Conservation (phyloP, 129 eudicot genomes). For the Calendula officinalis region DNA sequence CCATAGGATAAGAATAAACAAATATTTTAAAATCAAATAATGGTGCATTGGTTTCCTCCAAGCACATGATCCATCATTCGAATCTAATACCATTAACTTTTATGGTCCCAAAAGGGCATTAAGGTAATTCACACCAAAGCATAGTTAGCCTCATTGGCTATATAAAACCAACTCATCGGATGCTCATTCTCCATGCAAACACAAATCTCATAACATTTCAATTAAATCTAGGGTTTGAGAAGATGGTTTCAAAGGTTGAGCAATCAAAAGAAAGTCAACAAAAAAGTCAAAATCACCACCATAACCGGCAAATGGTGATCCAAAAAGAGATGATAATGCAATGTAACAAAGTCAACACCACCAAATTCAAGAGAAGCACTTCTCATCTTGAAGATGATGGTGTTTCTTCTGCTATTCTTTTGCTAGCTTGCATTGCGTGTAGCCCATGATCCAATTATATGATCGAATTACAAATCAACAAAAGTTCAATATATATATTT, state of each 20-base stretch:
- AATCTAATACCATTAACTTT: slow-evolving; percentile 8
- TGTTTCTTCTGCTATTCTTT: slow-evolving; percentile 66
- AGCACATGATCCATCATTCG: slow-evolving; percentile 33
- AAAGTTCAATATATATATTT: background rate
- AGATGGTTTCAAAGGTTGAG: slow-evolving; percentile 51
- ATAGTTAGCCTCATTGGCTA: slow-evolving; percentile 25
- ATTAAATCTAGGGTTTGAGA: slow-evolving; percentile 15
- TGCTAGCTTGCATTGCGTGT: slow-evolving; percentile 75
- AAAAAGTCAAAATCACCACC: slow-evolving; percentile 27
- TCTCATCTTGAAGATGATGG: slow-evolving; percentile 77
- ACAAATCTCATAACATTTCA: slow-evolving; percentile 13
- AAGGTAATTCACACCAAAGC: slow-evolving; percentile 1
- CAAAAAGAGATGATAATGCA: slow-evolving; percentile 43
- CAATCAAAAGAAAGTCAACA: slow-evolving; percentile 37
- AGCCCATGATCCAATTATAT: slow-evolving; percentile 12
- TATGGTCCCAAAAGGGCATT: slow-evolving; percentile 28
- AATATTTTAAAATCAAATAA: slow-evolving; percentile 16
- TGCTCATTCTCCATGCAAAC: slow-evolving; percentile 25
- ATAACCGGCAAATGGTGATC: slow-evolving; percentile 36
- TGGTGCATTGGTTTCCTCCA: slow-evolving; percentile 18
- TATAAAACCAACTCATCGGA: slow-evolving; percentile 27
- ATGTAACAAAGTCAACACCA: slow-evolving; percentile 71
- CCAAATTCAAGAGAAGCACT: slow-evolving; percentile 76
- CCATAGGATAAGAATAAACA: slow-evolving; percentile 21
- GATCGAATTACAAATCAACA: background rate